These are phyloP conservation scores for Pythium grandisporangium DNA, from an alignment of 352 stramenopile genomes.

Conservation along the genomic window DNA sequence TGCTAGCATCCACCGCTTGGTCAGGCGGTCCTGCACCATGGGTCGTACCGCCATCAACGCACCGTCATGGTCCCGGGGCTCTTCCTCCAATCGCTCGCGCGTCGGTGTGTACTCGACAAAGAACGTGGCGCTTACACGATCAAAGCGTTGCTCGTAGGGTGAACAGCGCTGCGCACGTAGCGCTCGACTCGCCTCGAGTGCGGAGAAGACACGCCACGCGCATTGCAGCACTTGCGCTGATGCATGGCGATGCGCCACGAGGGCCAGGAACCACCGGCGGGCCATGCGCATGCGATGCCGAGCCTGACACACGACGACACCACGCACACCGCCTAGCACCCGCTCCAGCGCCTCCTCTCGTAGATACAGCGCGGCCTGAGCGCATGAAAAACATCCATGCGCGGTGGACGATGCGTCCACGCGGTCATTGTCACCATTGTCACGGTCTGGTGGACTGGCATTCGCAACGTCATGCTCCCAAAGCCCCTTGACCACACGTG, in stretches of 20 bases:
- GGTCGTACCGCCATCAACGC: slow-evolving; percentile 46
- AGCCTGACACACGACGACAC: slow-evolving; percentile 34
- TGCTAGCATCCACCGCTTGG: slow-evolving; percentile 55
- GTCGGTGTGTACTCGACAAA: slow-evolving; percentile 66
- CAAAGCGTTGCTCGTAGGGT: slow-evolving; percentile 58
- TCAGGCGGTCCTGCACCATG: slow-evolving; percentile 63
- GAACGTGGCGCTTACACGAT: slow-evolving; percentile 37
- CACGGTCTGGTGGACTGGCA: slow-evolving; percentile 20
- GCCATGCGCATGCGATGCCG: slow-evolving; percentile 48
- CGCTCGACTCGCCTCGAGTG: slow-evolving; percentile 21
- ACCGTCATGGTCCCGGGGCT: slow-evolving; percentile 43
- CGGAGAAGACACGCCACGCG: slow-evolving; percentile 30
- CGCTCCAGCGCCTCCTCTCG: slow-evolving; percentile 49
- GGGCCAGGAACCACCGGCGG: slow-evolving; percentile 38
- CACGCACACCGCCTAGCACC: slow-evolving; percentile 41
- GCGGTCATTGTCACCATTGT: slow-evolving; percentile 58
- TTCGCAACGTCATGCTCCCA: slow-evolving; percentile 36
- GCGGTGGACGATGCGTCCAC: slow-evolving; percentile 10
- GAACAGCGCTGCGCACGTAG: slow-evolving; percentile 54
- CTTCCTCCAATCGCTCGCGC: slow-evolving; percentile 44
- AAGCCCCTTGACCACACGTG: slow-evolving; percentile 29
- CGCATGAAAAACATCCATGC: slow-evolving; percentile 37
- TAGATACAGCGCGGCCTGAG: slow-evolving; percentile 58
- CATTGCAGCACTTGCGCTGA: slow-evolving; percentile 45
- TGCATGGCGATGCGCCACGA: slow-evolving; percentile 20